Evolutionary conservation across 257 asterid species (phyloP).

Genomic region (Plantago ovata): DNA sequence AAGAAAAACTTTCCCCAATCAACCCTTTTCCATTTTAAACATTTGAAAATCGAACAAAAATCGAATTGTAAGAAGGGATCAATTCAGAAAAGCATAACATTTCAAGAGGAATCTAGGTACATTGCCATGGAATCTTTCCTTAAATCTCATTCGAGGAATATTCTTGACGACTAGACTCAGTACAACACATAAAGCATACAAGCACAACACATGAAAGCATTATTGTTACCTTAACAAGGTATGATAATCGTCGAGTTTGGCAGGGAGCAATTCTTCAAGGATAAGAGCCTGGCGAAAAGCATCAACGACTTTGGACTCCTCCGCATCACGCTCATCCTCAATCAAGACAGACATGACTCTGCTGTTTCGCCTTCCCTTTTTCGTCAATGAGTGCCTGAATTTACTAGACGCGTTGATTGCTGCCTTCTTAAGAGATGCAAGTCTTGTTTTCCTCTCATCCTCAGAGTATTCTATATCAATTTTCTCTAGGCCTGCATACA

Average conservation of each 20-base stretch:
- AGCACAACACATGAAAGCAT: not conserved
- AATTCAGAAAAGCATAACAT: too few species aligned
- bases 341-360: slow-evolving; percentile 74
- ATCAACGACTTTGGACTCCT: slow-evolving; percentile 80
- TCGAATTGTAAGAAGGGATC: too few species aligned
- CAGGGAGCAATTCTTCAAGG: slow-evolving; percentile 82
- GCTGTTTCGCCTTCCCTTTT: slow-evolving; percentile 55
- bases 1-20: too few species aligned
- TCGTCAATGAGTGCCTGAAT: slow-evolving; percentile 52
- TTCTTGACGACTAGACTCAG: not conserved
- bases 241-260: slow-evolving; percentile 88
- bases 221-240: slow-evolving; percentile 89
- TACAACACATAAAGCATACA: not conserved
- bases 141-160: too few species aligned
- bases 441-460: slow-evolving; percentile 50
- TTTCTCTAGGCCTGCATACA: slow-evolving; percentile 40
- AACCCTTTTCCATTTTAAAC: too few species aligned
- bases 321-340: slow-evolving; percentile 90
- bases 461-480: slow-evolving; percentile 39
- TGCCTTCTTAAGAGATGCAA: slow-evolving; percentile 45
- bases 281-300: slow-evolving; percentile 90
- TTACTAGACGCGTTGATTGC: slow-evolving; percentile 53
- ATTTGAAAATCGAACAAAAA: too few species aligned
- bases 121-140: too few species aligned
- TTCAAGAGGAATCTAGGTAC: too few species aligned